Evolutionary conservation across 192 early-diverging fungal genomes (phyloP), one percentile per base, ranked within the genome.

Genomic region (Powellomyces hirtus): DNA sequence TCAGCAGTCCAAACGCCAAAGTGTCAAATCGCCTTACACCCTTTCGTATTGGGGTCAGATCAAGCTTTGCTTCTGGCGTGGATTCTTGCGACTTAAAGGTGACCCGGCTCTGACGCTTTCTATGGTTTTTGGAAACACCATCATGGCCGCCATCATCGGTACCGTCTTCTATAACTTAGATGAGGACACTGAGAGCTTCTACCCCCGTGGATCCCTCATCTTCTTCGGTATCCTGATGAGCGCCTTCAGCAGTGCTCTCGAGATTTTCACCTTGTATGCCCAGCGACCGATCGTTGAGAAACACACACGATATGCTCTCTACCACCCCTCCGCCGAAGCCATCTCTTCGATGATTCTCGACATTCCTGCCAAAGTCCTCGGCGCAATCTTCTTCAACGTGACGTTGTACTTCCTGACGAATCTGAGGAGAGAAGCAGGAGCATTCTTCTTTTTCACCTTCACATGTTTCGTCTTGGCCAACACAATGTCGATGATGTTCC

Each of bases 221-320:
- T 93, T 91, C 75, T 60, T 68, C 82, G 65, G 52, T 77, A 13
- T 84, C 79, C 70, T 91, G 58, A 86, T 91, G 75, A 83, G 83
- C 68, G 78, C 86, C 53, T 77, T 89, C 40, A 79, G 86, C 18
- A 87, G 87, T 24, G 80, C 89, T 59, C 77, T 87, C 20, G 89
- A 91, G 70, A 75, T 91, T 38, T 83, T 89, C 50, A 81, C 80
- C 59, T 79, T 87, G 51, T 77, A 92, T 64, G 79, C 79, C 36
- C 88, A 89, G 36, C 88, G 90, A 36, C 83, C 86, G 24, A 84
- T 91, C 50, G 73, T 91, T 38, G 87, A 90, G 72, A 93, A 93
- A 66, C 91, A 93, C 71, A 88, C 85, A 50, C 76, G 83, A 4
- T 88, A 86, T 70, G 85, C 91, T 42, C 42, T 89, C 50, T 87